These are phyloP conservation scores for Osmanthus fragrans DNA, from an alignment of 257 asterid genomes.

Conservation along the genomic window DNA sequence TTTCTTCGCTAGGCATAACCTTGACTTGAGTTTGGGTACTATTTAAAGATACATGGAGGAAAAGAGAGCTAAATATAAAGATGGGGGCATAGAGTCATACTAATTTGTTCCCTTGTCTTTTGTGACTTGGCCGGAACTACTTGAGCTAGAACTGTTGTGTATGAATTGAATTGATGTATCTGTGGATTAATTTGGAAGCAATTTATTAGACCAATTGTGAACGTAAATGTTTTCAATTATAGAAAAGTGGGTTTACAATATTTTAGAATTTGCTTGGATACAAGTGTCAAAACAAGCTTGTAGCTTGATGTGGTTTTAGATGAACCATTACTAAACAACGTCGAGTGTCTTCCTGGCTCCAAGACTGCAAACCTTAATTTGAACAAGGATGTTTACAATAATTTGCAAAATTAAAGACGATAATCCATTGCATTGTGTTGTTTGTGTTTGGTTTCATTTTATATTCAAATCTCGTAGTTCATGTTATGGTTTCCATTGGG, in stretches of 20 bases:
- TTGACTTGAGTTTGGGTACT: not conserved
- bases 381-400: not conserved
- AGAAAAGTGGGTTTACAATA: not conserved
- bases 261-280: not conserved
- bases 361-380: not conserved
- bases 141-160: not conserved
- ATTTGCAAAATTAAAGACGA: not conserved
- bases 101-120: not conserved
- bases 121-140: not conserved
- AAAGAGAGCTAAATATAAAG: not conserved
- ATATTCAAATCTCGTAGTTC: not conserved
- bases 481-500: too few species aligned
- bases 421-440: not conserved
- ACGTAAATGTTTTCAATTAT: not conserved
- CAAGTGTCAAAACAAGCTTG: not conserved
- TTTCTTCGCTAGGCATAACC: not conserved
- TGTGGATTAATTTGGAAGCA: not conserved
- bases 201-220: not conserved
- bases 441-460: not conserved
- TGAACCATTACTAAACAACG: not conserved
- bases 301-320: not conserved
- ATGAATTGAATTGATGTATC: not conserved
- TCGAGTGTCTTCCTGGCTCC: not conserved
- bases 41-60: not conserved
- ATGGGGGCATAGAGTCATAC: not conserved